These are phyloP conservation scores for Hyaloperonospora arabidopsidis DNA, from an alignment of 352 stramenopile species.

Conservation along the genomic window DNA sequence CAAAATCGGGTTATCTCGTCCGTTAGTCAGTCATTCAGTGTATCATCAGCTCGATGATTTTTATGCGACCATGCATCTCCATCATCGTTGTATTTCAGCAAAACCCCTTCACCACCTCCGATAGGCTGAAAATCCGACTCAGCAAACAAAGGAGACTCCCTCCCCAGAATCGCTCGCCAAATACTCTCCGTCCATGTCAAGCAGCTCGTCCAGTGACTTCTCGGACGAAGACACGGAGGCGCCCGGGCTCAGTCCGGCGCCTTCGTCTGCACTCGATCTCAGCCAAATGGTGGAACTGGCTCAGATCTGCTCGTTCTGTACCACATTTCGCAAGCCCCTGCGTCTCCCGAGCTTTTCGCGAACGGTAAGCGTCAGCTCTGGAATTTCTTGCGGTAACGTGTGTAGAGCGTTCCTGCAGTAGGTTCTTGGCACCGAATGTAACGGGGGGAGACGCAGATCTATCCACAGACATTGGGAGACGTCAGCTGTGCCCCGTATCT, in stretches of 20 bases:
- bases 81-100: too few species aligned
- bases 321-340: constrained; percentile 58
- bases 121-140: constrained; percentile 3
- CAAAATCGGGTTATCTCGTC: too few species aligned
- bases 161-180: constrained; percentile 19
- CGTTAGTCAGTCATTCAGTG: too few species aligned
- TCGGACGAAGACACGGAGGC: constrained; percentile 32
- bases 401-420: neutral
- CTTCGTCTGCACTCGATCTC: constrained; percentile 25
- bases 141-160: constrained; percentile 9
- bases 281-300: constrained; percentile 43
- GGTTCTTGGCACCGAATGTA: constrained; percentile 8
- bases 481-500: constrained; percentile 7
- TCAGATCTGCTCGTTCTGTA: constrained; percentile 71
- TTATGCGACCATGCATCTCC: too few species aligned
- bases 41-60: too few species aligned
- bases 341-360: constrained; percentile 64
- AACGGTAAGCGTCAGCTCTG: constrained; percentile 43
- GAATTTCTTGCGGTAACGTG: neutral
- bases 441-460: constrained; percentile 7
- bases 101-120: neutral
- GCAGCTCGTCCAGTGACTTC: constrained; percentile 36
- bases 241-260: constrained; percentile 2
- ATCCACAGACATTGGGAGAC: constrained; percentile 2
- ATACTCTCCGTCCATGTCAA: constrained; percentile 34